Base-by-base conservation (phyloP, 495 filamentous ascomycete species). In the Polyplosphaeria fusca region DNA sequence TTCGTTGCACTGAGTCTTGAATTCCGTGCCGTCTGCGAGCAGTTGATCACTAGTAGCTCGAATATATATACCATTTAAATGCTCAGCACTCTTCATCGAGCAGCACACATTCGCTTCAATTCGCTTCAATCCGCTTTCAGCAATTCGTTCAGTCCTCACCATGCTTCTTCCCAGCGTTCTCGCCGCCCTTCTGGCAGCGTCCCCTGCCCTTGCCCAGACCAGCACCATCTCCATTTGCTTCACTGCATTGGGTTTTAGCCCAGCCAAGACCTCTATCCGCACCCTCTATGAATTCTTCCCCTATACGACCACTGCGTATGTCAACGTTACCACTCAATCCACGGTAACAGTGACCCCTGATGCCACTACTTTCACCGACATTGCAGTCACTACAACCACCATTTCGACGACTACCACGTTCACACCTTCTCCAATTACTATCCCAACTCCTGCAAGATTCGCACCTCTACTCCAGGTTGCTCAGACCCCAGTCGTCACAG, bases 31-130 rank as follows among this genome's bases (percentile, higher is more conserved):
- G n/a, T n/a, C n/a, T n/a, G n/a, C n/a, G n/a, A n/a, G n/a, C n/a
- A n/a, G n/a, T n/a, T n/a, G n/a, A n/a, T n/a, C n/a, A n/a, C n/a
- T n/a, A n/a, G n/a, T n/a, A n/a, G n/a, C n/a, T n/a, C n/a, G n/a
- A n/a, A n/a, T n/a, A n/a, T n/a, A n/a, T n/a, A n/a, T n/a, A n/a
- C n/a, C n/a, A n/a, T n/a, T n/a, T n/a, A n/a, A n/a, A n/a, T n/a
- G n/a, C n/a, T n/a, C n/a, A n/a, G n/a, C n/a, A 35, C 19, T 47
- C 5, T 2, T 2, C 32, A 52, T 52, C 48, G 48, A 52, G 32
- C 30, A 52, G 16, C 38, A 25, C 38, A 47, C 45, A 28, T 44
- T 52, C 37, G 49, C 38, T 52, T 52, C 49, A 44, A 3, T 39
- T 40, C 30, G 25, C 27, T 22, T 22, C 25, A 5, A 22, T 24